phyloP scores from a whole-genome alignment of 805 yeast species.

The Pichia rugopelliculosa region DNA sequence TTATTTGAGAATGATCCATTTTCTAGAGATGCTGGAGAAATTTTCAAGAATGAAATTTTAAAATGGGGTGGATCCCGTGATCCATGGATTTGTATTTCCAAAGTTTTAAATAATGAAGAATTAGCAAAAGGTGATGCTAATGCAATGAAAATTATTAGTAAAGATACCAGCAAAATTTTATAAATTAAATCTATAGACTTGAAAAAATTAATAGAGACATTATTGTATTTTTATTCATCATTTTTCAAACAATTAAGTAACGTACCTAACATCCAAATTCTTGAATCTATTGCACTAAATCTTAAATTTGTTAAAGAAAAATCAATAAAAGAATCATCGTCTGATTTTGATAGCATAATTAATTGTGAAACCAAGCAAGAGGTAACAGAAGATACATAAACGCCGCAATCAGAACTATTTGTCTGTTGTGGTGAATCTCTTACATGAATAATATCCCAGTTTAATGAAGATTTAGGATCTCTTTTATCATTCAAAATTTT shows the following conservation, averaged over 20 bases:
- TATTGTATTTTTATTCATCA: background rate
- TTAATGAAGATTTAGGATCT: constrained; percentile 5
- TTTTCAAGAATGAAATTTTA: constrained; percentile 60
- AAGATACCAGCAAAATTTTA: background rate
- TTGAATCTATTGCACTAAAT: constrained; percentile 42
- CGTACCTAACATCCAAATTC: constrained; percentile 37
- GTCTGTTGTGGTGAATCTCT: constrained; percentile 46
- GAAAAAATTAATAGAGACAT: background rate
- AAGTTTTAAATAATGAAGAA: constrained; percentile 59
- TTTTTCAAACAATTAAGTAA: constrained; percentile 23
- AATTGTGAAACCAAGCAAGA: constrained; percentile 30
- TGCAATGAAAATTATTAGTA: constrained; percentile 8
- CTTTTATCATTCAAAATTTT: constrained; percentile 17
- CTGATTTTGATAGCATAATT: constrained; percentile 22
- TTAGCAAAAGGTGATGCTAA: constrained; percentile 49
- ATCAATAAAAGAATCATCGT: background rate
- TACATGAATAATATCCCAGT: constrained; percentile 5
- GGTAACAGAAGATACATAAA: constrained; percentile 34
- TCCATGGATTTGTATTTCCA: constrained; percentile 82
- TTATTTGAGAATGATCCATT: constrained; percentile 68
- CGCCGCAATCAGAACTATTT: constrained; percentile 64
- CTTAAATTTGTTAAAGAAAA: constrained; percentile 30
- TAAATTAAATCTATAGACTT: background rate
- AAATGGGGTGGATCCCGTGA: constrained; percentile 92
- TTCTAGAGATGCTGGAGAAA: constrained; percentile 65